A percentile compares a stretch with the other conserved stretches of the same genome.
phyloP scores from a whole-genome alignment of 2,329 filamentous ascomycete species.

The Monosporascus sp. region DNA sequence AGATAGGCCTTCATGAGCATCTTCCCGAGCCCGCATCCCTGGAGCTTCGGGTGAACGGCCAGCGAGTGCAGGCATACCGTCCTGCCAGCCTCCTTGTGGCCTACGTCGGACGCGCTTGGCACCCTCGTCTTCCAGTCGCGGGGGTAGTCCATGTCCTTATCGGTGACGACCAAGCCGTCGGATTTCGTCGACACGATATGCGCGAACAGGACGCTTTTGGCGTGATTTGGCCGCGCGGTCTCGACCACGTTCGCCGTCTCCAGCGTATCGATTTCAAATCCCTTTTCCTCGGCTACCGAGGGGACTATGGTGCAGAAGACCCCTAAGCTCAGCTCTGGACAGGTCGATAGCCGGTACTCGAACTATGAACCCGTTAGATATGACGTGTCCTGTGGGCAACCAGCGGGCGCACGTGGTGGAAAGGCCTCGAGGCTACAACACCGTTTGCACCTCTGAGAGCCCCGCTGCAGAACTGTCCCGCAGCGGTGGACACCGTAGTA shows the following conservation, averaged over 20 bases:
- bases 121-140: conserved; percentile 55
- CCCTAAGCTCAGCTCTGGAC: conserved; percentile 72
- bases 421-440: background rate
- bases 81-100: conserved; percentile 67
- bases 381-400: no score
- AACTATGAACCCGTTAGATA: conserved; percentile 45
- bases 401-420: background rate
- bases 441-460: background rate
- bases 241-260: conserved; percentile 53
- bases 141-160: conserved; percentile 72
- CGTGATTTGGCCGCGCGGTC: conserved; percentile 51
- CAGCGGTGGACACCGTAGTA: background rate
- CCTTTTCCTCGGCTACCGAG: conserved; percentile 32
- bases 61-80: conserved; percentile 81
- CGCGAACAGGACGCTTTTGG: conserved; percentile 61
- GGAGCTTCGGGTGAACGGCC: conserved; percentile 70
- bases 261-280: conserved; percentile 49
- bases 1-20: conserved; percentile 72
- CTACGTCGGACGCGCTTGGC: conserved; percentile 42
- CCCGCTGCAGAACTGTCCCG: no score
- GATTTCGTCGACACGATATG: conserved; percentile 75
- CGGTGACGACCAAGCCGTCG: conserved; percentile 57
- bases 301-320: conserved; percentile 65
- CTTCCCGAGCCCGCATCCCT: conserved; percentile 67
- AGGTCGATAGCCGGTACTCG: conserved; percentile 67